These are phyloP conservation scores for Podospora pseudocomata DNA, from an alignment of 495 filamentous ascomycete genomes.

Conservation along the genomic window DNA sequence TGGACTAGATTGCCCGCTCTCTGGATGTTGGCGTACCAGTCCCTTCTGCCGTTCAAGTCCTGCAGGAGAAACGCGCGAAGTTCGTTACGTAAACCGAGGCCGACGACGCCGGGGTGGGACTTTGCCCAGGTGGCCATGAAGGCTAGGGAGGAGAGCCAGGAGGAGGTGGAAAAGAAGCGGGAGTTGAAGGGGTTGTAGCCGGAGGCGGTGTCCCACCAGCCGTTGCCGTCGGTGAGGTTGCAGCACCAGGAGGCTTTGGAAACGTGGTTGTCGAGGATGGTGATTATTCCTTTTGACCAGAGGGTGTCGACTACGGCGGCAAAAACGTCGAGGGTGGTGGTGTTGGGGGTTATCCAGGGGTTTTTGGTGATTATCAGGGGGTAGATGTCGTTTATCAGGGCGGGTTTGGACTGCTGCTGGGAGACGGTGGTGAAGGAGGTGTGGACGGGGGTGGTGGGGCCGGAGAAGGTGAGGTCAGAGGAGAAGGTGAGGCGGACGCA, in stretches of 20 bases:
- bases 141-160: slow-evolving; percentile 43
- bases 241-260: slow-evolving; percentile 51
- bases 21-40: slow-evolving; percentile 47
- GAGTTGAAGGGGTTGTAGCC: slow-evolving; percentile 44
- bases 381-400: slow-evolving; percentile 36
- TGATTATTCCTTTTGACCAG: slow-evolving; percentile 39
- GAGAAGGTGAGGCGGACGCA: slow-evolving; percentile 53
- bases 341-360: slow-evolving; percentile 33
- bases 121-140: slow-evolving; percentile 41
- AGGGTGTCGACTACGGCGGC: slow-evolving; percentile 41
- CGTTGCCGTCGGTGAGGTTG: slow-evolving; percentile 48
- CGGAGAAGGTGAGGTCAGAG: slow-evolving; percentile 47
- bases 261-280: slow-evolving; percentile 52
- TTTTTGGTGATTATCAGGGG: slow-evolving; percentile 38
- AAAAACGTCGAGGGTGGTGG: slow-evolving; percentile 39
- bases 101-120: slow-evolving; percentile 42
- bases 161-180: slow-evolving; percentile 44
- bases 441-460: slow-evolving; percentile 33
- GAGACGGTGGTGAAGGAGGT: slow-evolving; percentile 43
- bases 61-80: slow-evolving; percentile 44
- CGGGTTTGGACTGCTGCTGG: slow-evolving; percentile 30
- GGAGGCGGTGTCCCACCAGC: slow-evolving; percentile 49
- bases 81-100: slow-evolving; percentile 49
- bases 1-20: slow-evolving; percentile 42
- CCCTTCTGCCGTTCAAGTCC: slow-evolving; percentile 34